Percentiles rank a stretch among this genome's conserved stretches.
Evolutionary conservation across 352 stramenopile species (phyloP).

Genomic region (Thalassiosira mediterranea): DNA sequence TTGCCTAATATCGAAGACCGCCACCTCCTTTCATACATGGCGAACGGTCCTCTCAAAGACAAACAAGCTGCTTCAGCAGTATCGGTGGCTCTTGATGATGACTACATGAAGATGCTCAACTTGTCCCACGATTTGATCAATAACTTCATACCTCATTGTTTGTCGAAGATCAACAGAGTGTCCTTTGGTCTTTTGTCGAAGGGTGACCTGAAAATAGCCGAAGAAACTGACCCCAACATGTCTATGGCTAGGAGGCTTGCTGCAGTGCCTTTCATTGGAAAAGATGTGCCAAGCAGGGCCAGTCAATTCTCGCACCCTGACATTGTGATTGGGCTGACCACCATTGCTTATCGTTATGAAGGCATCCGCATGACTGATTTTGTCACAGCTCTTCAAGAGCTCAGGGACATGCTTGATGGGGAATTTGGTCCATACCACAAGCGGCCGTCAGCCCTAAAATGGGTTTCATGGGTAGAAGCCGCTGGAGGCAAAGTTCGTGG

Average conservation of each 20-base stretch:
- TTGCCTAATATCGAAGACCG: conserved; percentile 88
- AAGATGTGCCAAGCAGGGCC: conserved; percentile 97
- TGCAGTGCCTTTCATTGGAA: conserved; percentile 98
- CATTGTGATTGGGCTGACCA: conserved; percentile 89
- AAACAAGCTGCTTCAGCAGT: conserved; percentile 83
- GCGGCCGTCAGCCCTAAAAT: conserved; percentile 84
- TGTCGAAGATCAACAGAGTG: conserved; percentile 99
- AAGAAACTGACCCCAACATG: conserved; percentile 89
- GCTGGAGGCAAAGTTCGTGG: conserved; percentile 87
- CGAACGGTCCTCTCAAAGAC: conserved; percentile 85
- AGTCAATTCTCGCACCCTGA: conserved; percentile 99
- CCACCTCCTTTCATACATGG: conserved; percentile 86
- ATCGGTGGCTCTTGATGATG: conserved; percentile 84
- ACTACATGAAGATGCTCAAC: conserved; percentile 98
- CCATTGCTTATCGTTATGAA: conserved; percentile 90
- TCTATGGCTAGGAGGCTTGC: conserved; percentile 93
- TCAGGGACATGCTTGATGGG: conserved; percentile 88
- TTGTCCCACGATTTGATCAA: conserved; percentile 96
- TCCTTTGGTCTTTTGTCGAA: conserved; percentile 95
- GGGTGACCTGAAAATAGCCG: conserved; percentile 83
- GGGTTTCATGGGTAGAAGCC: conserved; percentile 87
- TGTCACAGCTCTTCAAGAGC: conserved; percentile 79
- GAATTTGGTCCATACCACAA: conserved; percentile 90
- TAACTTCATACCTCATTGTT: conserved; percentile 96
- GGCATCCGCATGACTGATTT: conserved; percentile 88